Percentiles rank a stretch among this genome's conserved stretches.
Conservation (phyloP, 2,329 filamentous ascomycete genomes). For the Colletotrichum sp. region DNA sequence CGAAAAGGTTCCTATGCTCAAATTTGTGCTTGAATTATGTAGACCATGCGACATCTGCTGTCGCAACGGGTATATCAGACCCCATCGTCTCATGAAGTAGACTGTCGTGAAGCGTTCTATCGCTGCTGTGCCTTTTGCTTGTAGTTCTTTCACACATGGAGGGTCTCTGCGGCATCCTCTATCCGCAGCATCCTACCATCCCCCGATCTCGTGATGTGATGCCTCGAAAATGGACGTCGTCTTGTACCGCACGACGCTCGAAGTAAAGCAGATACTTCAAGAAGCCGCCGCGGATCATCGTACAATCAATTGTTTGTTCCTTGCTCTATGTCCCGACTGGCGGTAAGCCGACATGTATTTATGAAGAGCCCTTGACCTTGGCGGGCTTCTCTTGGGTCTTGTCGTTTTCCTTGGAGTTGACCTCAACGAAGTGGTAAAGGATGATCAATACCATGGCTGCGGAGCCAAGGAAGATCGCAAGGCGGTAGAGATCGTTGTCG, state of each 20-base stretch:
- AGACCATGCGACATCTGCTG: not conserved
- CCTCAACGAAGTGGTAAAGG: constrained; percentile 93
- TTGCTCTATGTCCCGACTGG: not conserved
- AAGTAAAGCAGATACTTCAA: not conserved
- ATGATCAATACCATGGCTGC: constrained; percentile 92
- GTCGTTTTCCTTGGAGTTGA: constrained; percentile 70
- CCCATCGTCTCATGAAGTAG: not conserved
- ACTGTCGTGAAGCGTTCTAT: not conserved
- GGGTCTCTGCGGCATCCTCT: not conserved
- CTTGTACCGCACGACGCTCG: not conserved
- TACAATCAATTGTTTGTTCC: not conserved
- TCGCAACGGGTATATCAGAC: not conserved
- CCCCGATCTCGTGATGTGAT: not conserved
- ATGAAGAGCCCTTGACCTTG: constrained; percentile 12
- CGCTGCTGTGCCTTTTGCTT: not conserved
- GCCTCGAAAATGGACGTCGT: not conserved
- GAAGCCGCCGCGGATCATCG: not conserved
- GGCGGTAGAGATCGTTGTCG: constrained; percentile 86
- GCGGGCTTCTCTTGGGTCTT: constrained; percentile 30
- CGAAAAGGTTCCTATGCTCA: not conserved
- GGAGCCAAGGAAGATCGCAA: constrained; percentile 92
- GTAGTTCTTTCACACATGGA: not conserved
- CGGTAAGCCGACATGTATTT: not conserved
- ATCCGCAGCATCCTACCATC: not conserved
- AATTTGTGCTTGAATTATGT: not conserved